Base-by-base conservation (phyloP, 192 early-diverging fungal genomes). In the Chytriomyces sp. region DNA sequence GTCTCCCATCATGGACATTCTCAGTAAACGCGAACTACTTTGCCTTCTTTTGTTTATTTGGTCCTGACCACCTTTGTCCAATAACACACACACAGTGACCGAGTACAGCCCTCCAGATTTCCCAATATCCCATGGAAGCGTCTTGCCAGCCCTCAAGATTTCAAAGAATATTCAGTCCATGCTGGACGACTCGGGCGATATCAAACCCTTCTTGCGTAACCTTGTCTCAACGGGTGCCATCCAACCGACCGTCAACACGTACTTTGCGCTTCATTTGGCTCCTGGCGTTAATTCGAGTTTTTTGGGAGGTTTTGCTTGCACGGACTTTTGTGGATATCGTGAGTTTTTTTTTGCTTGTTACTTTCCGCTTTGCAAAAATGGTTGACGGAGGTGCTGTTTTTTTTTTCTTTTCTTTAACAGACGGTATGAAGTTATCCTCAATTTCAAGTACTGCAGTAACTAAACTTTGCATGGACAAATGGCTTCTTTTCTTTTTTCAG, bases 231-330 rank as follows among this genome's bases (percentile, higher is more conserved):
- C 50, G 16, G 70, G 70, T 23, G 11, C 23, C 16, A 72, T 72
- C 20, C 18, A 24, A 18, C 80, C 80, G 45, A 75, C 66, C 9
- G 70, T 61, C 44, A 81, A 81, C 57, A 64, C 70, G 4, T 81
- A 81, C 71, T 81, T 47, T 47, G 59, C 80, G 46, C 80, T 81
- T 35, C 80, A 81, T 53, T 79, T 79, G 10, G 43, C 43, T 11
- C 60, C 77, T 20, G 59, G 50, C 13, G 35, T 75, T 28, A 53
- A 6, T 3, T 74, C 80, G 61, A 80, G 66, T 62, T 18, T 24
- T 35, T 35, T 4, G 35, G 35, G 35, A 0, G 35, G 35, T 35
- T 35, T 35, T 35, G 35, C 35, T 35, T 35, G 35, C 35, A 35
- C 35, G 35, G 35, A 35, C 35, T 35, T 35, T 35, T 35, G 35